Evolutionary conservation across 495 filamentous ascomycete species (phyloP).

Genomic region (Xylaria sp.): DNA sequence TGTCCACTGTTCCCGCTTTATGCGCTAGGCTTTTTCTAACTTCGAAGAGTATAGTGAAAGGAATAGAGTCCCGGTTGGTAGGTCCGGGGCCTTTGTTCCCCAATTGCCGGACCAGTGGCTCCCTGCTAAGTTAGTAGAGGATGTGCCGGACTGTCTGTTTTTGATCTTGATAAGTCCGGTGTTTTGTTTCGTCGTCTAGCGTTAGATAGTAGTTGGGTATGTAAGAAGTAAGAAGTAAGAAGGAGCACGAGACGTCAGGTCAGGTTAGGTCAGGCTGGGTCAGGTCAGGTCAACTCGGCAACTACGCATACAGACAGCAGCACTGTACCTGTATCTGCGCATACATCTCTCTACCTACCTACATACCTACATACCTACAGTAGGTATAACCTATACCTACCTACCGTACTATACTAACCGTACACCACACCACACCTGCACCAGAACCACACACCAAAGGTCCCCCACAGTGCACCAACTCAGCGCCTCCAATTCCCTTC

Average conservation of each 20-base stretch:
- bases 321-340: no score
- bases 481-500: constrained; percentile 25
- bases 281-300: no score
- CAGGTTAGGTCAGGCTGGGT: no score
- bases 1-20: constrained; percentile 11
- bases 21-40: constrained; percentile 9
- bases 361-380: no score
- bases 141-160: constrained; percentile 21
- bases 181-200: constrained; percentile 5
- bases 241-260: constrained; percentile 23
- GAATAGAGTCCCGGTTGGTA: not conserved
- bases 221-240: no score
- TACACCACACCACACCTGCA: no score
- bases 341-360: no score
- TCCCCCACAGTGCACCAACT: constrained; percentile 19
- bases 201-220: not conserved
- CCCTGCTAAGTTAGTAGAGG: not conserved
- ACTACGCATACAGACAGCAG: no score
- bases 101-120: constrained; percentile 7
- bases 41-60: constrained; percentile 6
- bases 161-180: not conserved
- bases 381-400: no score
- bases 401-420: not conserved
- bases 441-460: constrained; percentile 15
- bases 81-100: constrained; percentile 21